Base-by-base conservation (phyloP, 2,329 filamentous ascomycete genomes). In the Fusarium oligoseptatum region DNA sequence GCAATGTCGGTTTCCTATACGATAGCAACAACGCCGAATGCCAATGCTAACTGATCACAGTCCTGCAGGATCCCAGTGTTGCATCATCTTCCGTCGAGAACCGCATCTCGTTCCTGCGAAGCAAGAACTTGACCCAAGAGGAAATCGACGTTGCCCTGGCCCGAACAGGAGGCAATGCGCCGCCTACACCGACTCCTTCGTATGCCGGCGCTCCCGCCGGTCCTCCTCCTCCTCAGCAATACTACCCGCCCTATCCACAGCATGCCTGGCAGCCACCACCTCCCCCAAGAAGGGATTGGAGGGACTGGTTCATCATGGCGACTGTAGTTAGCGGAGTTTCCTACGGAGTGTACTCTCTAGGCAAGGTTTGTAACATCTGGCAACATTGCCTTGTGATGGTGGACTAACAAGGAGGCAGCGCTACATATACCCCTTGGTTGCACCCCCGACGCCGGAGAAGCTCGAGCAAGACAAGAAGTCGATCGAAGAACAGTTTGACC, bases 241-340 rank as follows among this genome's bases (percentile, higher is more conserved):
- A 85, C 80, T 87, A 84, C 75, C 87, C 84, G 71, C 84, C 85
- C 41, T 88, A 88, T 65, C 84, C 86, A 60, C 87, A 87, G 70
- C 85, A 88, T 68, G 85, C 87, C 76, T 92, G 90, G 90, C 90
- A 90, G 78, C 87, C 86, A 34, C 85, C 89, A 2, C 87, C 89
- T 65, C 84, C 91, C 3, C 95, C 95, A 4, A 92, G 91, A 81
- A 89, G 97, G 80, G 97, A 99, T 84, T 99, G 97, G 97, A 90
- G 97, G 71, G 97, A 99, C 82, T 98, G 95, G 94, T 99, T 99
- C 84, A 98, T 99, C 83, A 98, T 98, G 95, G 97, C 97, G 9
- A 99, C 97, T 0, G 94, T 98, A 14, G 93, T 97, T 72, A 93
- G 95, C 67, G 95, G 95, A 58, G 92, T 98, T 22, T 90, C 95